These are phyloP conservation scores for Aspergillus pseudoglaucus DNA, from an alignment of 2,329 filamentous ascomycete species.

Conservation along the genomic window DNA sequence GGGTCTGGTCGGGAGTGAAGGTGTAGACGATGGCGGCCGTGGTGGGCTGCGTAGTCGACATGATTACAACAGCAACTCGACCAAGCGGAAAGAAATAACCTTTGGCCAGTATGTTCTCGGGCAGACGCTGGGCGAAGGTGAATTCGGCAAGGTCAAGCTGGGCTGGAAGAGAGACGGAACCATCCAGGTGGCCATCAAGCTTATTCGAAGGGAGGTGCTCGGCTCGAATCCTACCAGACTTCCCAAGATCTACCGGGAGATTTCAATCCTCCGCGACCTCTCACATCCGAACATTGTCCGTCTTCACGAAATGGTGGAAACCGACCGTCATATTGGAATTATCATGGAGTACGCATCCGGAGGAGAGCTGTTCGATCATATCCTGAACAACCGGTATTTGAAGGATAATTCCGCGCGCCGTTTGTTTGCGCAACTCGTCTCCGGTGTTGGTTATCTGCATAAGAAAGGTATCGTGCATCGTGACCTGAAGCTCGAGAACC, in stretches of 20 bases:
- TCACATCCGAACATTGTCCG: constrained; percentile 96
- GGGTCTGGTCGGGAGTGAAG: constrained; percentile 45
- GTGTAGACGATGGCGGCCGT: constrained; percentile 39
- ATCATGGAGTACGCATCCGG: constrained; percentile 97
- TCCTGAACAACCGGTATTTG: constrained; percentile 90
- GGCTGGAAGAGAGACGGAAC: constrained; percentile 96
- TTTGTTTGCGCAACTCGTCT: constrained; percentile 90
- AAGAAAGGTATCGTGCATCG: constrained; percentile 98
- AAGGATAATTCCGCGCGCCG: constrained; percentile 88
- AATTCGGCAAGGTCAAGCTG: constrained; percentile 97
- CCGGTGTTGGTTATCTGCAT: constrained; percentile 93
- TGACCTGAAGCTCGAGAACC: constrained; percentile 92
- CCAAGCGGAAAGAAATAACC: constrained; percentile 73
- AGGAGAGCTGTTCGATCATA: constrained; percentile 96
- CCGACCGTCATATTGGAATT: constrained; percentile 93
- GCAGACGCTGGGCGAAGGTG: constrained; percentile 92
- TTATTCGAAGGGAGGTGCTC: constrained; percentile 86
- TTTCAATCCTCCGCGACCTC: constrained; percentile 78
- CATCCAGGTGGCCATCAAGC: constrained; percentile 93
- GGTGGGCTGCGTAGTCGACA: constrained; percentile 43
- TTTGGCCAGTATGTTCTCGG: constrained; percentile 96
- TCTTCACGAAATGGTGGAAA: constrained; percentile 97
- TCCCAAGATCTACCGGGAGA: constrained; percentile 96
- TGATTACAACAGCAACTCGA: constrained; percentile 48
- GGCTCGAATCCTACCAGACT: constrained; percentile 82